Percentiles rank a stretch among this genome's conserved stretches.
phyloP scores from a whole-genome alignment of 2,329 filamentous ascomycete species.

The Stemphylium beticola region DNA sequence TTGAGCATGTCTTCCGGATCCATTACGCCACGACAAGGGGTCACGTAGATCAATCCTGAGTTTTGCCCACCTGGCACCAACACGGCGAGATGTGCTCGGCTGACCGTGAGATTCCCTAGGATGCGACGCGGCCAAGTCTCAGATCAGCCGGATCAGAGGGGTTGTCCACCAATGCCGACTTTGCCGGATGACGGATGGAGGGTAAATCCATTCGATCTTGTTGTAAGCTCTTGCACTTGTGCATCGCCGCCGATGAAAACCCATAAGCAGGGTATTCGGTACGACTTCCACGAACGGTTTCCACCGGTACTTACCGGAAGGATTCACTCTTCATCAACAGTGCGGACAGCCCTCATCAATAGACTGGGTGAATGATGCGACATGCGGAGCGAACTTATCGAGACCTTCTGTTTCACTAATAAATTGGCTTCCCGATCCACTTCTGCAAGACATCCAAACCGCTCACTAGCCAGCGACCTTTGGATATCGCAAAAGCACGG shows the following conservation, averaged over 20 bases:
- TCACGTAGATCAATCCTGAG: conserved; percentile 42
- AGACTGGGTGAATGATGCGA: conserved; percentile 4
- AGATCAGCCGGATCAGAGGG: conserved; percentile 43
- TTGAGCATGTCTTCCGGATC: conserved; percentile 40
- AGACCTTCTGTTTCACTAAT: conserved; percentile 26
- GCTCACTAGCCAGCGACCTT: conserved; percentile 14
- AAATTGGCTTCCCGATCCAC: conserved; percentile 19
- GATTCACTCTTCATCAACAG: background rate
- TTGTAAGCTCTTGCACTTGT: conserved; percentile 15
- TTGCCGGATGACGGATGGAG: conserved; percentile 19
- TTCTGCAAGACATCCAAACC: conserved; percentile 21
- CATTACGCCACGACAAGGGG: conserved; percentile 41
- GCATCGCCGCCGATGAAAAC: conserved; percentile 29
- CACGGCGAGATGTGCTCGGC: conserved; percentile 35
- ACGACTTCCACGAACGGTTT: conserved; percentile 19
- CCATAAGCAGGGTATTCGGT: conserved; percentile 26
- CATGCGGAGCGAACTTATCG: conserved; percentile 11
- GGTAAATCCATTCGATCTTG: conserved; percentile 10
- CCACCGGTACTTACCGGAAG: conserved; percentile 6
- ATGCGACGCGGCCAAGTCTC: conserved; percentile 37
- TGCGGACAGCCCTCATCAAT: background rate
- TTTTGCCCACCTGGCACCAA: conserved; percentile 35
- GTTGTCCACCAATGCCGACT: conserved; percentile 17
- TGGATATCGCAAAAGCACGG: conserved; percentile 21
- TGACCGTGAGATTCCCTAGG: conserved; percentile 34